A percentile compares a stretch with the other conserved stretches of the same genome.
These are phyloP conservation scores for Xerocomus potaroensis DNA, from an alignment of 768 basidiomycete genomes.

Conservation along the genomic window DNA sequence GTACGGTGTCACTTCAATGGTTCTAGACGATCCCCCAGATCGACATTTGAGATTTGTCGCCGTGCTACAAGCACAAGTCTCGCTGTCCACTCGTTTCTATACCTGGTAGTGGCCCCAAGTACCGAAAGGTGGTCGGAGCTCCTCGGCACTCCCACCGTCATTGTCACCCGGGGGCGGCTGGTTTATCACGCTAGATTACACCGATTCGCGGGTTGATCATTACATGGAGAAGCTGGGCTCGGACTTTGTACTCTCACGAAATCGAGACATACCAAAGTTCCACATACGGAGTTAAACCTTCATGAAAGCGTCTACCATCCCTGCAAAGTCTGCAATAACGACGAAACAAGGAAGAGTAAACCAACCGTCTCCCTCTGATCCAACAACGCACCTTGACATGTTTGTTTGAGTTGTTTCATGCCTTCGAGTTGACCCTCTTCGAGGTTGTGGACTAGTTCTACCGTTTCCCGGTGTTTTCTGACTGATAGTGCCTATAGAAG, in stretches of 20 bases:
- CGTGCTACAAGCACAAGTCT: not conserved
- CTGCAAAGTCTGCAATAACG: slow-evolving; percentile 13
- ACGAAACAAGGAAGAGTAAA: not conserved
- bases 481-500: slow-evolving; percentile 22
- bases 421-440: slow-evolving; percentile 25
- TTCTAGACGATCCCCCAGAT: too few relatives aligned
- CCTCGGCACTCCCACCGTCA: not conserved
- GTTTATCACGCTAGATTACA: not conserved
- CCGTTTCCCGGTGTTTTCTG: slow-evolving; percentile 24
- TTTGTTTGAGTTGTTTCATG: slow-evolving; percentile 16
- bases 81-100: not conserved
- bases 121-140: too few relatives aligned
- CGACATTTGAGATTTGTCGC: not conserved
- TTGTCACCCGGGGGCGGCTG: not conserved
- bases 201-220: not conserved
- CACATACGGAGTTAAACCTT: slow-evolving; percentile 4
- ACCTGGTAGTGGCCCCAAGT: not conserved
- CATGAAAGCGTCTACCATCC: slow-evolving; percentile 22
- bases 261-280: not conserved
- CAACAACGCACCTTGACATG: slow-evolving; percentile 19
- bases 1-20: too few relatives aligned
- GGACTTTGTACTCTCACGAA: not conserved
- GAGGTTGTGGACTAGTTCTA: slow-evolving; percentile 17
- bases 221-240: not conserved
- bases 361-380: too few relatives aligned